Evolutionary conservation across 352 stramenopile genomes (phyloP).

Genomic region (Phytophthora citricola): DNA sequence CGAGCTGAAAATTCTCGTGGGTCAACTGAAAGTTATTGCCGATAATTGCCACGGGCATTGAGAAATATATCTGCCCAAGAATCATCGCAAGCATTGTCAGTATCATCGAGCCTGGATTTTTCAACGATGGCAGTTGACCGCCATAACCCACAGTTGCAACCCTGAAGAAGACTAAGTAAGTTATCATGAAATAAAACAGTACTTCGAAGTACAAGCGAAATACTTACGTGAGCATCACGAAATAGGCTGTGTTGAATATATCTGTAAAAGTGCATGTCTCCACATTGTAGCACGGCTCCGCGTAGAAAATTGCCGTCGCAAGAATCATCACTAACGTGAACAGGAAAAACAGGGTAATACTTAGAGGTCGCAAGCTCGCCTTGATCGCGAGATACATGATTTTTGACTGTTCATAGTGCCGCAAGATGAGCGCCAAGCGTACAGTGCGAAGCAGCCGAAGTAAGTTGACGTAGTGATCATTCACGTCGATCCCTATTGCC

Average conservation of each 20-base stretch:
- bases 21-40: conserved; percentile 76
- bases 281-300: conserved; percentile 80
- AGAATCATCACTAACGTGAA: conserved; percentile 80
- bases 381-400: conserved; percentile 67
- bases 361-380: conserved; percentile 60
- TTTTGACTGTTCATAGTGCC: conserved; percentile 63
- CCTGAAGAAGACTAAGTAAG: conserved; percentile 30
- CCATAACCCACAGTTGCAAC: conserved; percentile 83
- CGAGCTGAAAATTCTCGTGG: conserved; percentile 68
- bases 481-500: conserved; percentile 3
- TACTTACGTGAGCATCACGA: conserved; percentile 86
- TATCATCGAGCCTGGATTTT: conserved; percentile 55
- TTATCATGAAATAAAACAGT: background rate
- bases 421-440: conserved; percentile 61
- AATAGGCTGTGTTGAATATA: conserved; percentile 87
- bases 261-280: conserved; percentile 83
- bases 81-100: conserved; percentile 77
- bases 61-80: conserved; percentile 79
- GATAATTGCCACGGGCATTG: conserved; percentile 82
- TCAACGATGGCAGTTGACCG: conserved; percentile 63
- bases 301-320: conserved; percentile 77
- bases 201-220: background rate
- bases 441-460: conserved; percentile 61
- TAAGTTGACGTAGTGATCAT: conserved; percentile 40
- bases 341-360: conserved; percentile 79